Percentiles rank a stretch among this genome's conserved stretches.
Evolutionary conservation across 2,329 filamentous ascomycete species (phyloP).

Genomic region (Penicillium sp.): DNA sequence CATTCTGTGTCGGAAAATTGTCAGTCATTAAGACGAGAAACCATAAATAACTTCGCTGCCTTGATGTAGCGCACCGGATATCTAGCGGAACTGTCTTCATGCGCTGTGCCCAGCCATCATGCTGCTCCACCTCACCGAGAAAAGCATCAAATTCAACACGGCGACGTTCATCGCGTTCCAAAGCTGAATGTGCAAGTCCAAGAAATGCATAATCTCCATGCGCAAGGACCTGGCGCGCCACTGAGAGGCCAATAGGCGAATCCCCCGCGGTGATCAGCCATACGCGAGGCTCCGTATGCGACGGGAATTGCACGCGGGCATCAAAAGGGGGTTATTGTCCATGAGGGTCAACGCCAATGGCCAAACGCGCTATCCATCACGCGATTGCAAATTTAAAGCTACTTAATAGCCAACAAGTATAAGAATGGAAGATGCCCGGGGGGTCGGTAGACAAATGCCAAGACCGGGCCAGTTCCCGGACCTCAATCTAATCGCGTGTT

Average conservation of each 20-base stretch:
- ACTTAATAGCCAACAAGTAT: not conserved
- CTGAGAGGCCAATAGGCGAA: slow-evolving; percentile 77
- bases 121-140: slow-evolving; percentile 61
- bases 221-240: slow-evolving; percentile 76
- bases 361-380: slow-evolving; percentile 30
- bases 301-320: slow-evolving; percentile 52
- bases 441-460: slow-evolving; percentile 5
- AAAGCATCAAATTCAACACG: slow-evolving; percentile 78
- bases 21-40: slow-evolving; percentile 13
- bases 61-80: slow-evolving; percentile 43
- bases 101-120: slow-evolving; percentile 76
- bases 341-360: slow-evolving; percentile 28
- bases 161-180: slow-evolving; percentile 69
- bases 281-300: slow-evolving; percentile 69
- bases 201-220: slow-evolving; percentile 90
- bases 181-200: slow-evolving; percentile 74
- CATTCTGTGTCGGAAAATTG: slow-evolving; percentile 39
- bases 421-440: not conserved
- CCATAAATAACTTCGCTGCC: not conserved
- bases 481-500: slow-evolving; percentile 7
- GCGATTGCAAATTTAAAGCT: slow-evolving; percentile 11
- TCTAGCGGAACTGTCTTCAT: slow-evolving; percentile 63
- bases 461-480: slow-evolving; percentile 8
- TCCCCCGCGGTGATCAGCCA: slow-evolving; percentile 90
- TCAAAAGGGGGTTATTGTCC: slow-evolving; percentile 35